Conservation (phyloP, 257 asterid species). For the Fraxinus americana region DNA sequence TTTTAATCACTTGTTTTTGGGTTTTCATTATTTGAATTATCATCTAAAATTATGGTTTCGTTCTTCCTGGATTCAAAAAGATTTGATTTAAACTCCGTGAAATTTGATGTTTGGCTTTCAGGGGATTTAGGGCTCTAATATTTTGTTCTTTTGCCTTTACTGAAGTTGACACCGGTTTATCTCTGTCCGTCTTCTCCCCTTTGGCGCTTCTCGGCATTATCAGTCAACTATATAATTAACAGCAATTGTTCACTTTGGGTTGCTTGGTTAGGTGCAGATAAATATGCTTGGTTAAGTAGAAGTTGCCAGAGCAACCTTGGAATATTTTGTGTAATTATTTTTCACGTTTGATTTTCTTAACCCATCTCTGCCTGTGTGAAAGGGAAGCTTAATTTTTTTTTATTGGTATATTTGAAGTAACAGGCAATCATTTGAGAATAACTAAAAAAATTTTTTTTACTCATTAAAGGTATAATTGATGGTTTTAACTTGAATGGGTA, state of each 20-base stretch:
- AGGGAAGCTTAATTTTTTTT: background rate
- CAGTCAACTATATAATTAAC: too few species aligned
- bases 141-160: too few species aligned
- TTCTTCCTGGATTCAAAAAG: too few species aligned
- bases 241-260: background rate
- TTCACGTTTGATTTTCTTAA: background rate
- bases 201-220: too few species aligned
- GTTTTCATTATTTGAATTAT: background rate
- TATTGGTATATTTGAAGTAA: background rate
- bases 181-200: too few species aligned
- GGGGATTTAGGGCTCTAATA: background rate
- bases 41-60: background rate
- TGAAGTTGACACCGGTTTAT: too few species aligned
- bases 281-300: too few species aligned
- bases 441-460: background rate
- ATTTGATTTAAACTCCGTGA: background rate
- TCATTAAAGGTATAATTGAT: background rate
- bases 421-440: conserved; percentile 10
- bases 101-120: background rate
- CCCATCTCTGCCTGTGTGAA: background rate
- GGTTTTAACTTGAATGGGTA: conserved; percentile 6
- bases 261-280: too few species aligned
- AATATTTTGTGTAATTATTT: too few species aligned
- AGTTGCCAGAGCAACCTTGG: too few species aligned
- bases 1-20: background rate